Percentiles rank a stretch among this genome's conserved stretches.
Evolutionary conservation across 176 grass and related monocot genomes (phyloP).

Genomic region (Guadua angustifolia): DNA sequence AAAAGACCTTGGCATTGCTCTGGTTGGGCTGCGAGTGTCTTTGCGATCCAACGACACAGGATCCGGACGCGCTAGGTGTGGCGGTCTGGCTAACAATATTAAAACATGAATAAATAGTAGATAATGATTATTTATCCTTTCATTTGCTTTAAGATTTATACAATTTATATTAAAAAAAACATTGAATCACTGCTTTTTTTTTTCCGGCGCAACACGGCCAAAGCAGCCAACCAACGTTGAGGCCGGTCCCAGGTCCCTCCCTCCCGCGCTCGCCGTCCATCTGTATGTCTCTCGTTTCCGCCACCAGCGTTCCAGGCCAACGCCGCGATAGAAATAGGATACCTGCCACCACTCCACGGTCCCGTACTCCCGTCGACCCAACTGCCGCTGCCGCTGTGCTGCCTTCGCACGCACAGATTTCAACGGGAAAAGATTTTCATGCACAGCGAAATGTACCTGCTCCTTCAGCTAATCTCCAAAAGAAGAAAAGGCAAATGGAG

Average conservation of each 20-base stretch:
- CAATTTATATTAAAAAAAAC: too few species aligned
- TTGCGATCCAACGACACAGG: too few species aligned
- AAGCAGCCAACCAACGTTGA: neutral
- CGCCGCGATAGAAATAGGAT: conserved; percentile 38
- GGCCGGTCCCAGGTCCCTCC: neutral
- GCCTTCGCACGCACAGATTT: neutral
- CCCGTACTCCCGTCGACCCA: neutral
- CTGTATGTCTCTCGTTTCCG: conserved; percentile 2
- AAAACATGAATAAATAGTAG: too few species aligned
- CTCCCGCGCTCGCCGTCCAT: conserved; percentile 6
- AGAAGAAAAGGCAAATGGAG: neutral
- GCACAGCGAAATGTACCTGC: conserved; percentile 26
- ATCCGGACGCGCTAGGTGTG: too few species aligned
- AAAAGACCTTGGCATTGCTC: too few species aligned
- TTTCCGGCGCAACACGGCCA: too few species aligned
- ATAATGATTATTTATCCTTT: too few species aligned
- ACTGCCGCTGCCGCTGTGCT: conserved; percentile 22
- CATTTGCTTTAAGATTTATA: too few species aligned
- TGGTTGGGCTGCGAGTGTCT: too few species aligned
- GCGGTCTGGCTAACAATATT: too few species aligned
- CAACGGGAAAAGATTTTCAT: conserved; percentile 10
- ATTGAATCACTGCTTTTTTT: too few species aligned
- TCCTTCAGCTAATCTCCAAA: conserved; percentile 36
- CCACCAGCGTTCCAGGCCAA: neutral
- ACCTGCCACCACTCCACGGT: conserved; percentile 30